Evolutionary conservation across 805 yeast species (phyloP).

Genomic region (Yarrowia bubula): DNA sequence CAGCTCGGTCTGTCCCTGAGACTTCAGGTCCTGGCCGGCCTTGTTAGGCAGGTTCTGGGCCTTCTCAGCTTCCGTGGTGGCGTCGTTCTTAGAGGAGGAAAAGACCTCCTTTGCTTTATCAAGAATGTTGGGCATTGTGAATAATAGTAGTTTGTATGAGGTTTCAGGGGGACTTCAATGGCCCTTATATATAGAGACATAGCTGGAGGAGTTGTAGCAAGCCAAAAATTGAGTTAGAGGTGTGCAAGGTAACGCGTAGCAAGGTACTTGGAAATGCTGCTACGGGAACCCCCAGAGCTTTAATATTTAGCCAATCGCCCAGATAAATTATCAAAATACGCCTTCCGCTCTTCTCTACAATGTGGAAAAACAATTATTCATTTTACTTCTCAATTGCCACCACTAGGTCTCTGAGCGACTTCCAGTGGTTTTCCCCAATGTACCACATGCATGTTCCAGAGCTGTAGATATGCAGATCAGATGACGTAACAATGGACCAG

Average conservation of each 20-base stretch:
- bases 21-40: neutral
- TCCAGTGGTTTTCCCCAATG: neutral
- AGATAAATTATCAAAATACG: too few relatives aligned
- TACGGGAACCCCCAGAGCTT: neutral
- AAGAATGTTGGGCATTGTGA: conserved; percentile 24
- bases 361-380: neutral
- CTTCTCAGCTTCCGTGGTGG: neutral
- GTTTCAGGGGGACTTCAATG: neutral
- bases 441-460: conserved; percentile 3
- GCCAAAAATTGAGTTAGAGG: conserved; percentile 16
- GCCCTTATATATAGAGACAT: conserved; percentile 3
- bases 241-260: conserved; percentile 12
- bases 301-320: neutral
- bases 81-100: conserved; percentile 17
- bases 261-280: neutral
- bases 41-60: conserved; percentile 5
- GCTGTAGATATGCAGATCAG: conserved; percentile 26
- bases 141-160: conserved; percentile 18
- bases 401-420: neutral
- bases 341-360: neutral
- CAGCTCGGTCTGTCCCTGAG: conserved; percentile 8
- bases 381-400: neutral
- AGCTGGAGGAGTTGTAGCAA: conserved; percentile 2
- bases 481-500: conserved; percentile 23
- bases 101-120: conserved; percentile 26